These are phyloP conservation scores for Beauveria australis DNA, from an alignment of 2,329 filamentous ascomycete genomes.

Conservation along the genomic window DNA sequence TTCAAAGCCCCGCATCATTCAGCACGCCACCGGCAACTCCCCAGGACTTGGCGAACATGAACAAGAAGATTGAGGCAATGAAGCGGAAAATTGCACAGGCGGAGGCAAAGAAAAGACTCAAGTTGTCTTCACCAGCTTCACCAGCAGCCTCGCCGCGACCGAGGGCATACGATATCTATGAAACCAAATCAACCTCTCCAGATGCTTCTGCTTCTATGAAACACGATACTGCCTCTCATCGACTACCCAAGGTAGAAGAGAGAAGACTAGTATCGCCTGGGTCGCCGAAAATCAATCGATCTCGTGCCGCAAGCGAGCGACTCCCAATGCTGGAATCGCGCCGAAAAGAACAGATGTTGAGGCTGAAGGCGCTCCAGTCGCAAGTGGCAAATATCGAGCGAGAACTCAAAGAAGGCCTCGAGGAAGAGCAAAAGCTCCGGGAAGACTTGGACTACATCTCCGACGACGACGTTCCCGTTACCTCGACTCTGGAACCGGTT, in stretches of 20 bases:
- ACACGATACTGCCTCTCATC: background rate
- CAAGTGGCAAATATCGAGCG: constrained; percentile 40
- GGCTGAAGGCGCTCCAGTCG: constrained; percentile 36
- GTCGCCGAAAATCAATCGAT: constrained; percentile 17
- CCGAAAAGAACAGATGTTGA: constrained; percentile 33
- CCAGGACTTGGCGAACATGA: constrained; percentile 41
- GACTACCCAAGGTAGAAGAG: constrained; percentile 1
- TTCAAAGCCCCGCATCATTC: constrained; percentile 31
- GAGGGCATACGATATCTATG: constrained; percentile 4
- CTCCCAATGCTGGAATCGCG: constrained; percentile 28
- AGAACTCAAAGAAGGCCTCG: constrained; percentile 34
- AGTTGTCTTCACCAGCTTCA: constrained; percentile 24
- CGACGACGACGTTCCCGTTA: constrained; percentile 3
- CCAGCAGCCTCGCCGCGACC: constrained; percentile 19
- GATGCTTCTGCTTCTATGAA: background rate
- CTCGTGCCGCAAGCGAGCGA: constrained; percentile 28
- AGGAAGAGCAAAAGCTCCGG: constrained; percentile 26
- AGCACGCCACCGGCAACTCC: constrained; percentile 30
- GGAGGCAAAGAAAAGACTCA: constrained; percentile 45
- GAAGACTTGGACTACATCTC: constrained; percentile 18
- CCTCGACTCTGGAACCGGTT: background rate
- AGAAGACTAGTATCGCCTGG: constrained; percentile 13
- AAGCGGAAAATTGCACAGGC: constrained; percentile 51
- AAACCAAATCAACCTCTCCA: constrained; percentile 2
- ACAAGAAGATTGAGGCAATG: constrained; percentile 52